Percentiles rank a stretch among this genome's conserved stretches.
These are phyloP conservation scores for Tylopilus sp. DNA, from an alignment of 768 basidiomycete genomes.

Conservation along the genomic window DNA sequence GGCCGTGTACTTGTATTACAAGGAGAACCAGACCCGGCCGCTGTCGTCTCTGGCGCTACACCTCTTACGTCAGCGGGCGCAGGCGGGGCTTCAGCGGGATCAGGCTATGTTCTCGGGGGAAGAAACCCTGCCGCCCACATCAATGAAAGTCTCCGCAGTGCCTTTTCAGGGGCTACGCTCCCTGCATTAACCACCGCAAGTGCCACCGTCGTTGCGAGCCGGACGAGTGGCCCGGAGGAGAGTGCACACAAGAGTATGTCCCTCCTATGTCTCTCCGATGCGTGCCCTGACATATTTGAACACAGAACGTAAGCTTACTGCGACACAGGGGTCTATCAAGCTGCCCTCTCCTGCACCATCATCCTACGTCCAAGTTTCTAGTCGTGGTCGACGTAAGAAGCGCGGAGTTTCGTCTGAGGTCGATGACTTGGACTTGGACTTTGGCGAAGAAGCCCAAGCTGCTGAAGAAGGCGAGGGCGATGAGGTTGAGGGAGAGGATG, in stretches of 20 bases:
- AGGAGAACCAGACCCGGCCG: slow-evolving; percentile 39
- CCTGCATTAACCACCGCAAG: slow-evolving; percentile 14
- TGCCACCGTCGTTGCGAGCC: slow-evolving; percentile 5
- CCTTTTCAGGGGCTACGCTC: slow-evolving; percentile 28
- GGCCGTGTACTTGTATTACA: slow-evolving; percentile 41
- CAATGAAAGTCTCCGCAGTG: slow-evolving; percentile 38
- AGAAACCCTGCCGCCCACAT: slow-evolving; percentile 40
- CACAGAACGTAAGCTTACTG: slow-evolving; percentile 30
- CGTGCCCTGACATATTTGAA: slow-evolving; percentile 1
- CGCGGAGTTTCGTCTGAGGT: slow-evolving; percentile 34
- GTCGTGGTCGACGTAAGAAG: slow-evolving; percentile 34
- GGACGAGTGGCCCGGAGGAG: slow-evolving; percentile 23
- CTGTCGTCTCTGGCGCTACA: slow-evolving; percentile 27
- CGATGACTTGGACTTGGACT: slow-evolving; percentile 34
- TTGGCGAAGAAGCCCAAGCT: slow-evolving; percentile 28
- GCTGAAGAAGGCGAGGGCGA: slow-evolving; percentile 32
- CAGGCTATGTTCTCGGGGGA: slow-evolving; percentile 32
- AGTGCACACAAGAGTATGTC: slow-evolving; percentile 29
- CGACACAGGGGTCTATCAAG: slow-evolving; percentile 31
- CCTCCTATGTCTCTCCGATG: neutral
- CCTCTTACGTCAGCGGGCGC: slow-evolving; percentile 18
- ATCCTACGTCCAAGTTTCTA: slow-evolving; percentile 24
- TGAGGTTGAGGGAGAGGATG: slow-evolving; percentile 40
- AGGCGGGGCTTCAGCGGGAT: slow-evolving; percentile 11
- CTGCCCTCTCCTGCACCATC: slow-evolving; percentile 35